Percentiles rank a stretch among this genome's conserved stretches.
Conservation (phyloP, 2,329 filamentous ascomycete genomes). For the Calonectria hawksworthii region DNA sequence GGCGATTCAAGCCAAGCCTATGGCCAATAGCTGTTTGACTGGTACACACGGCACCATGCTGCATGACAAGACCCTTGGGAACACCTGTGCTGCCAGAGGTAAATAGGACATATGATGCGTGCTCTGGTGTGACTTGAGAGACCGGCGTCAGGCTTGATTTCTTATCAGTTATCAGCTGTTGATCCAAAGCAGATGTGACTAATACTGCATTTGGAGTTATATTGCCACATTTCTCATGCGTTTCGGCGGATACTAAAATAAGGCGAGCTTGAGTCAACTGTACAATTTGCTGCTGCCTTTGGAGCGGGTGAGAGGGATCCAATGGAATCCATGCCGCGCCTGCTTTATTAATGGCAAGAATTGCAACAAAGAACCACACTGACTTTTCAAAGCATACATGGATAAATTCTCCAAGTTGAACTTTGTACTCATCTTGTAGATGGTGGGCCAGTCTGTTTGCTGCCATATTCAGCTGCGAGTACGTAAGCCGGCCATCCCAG, state of each 20-base stretch:
- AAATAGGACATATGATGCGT: slow-evolving; percentile 33
- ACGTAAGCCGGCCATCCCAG: slow-evolving; percentile 45
- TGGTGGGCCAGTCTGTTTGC: slow-evolving; percentile 13
- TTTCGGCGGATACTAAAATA: background rate
- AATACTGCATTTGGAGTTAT: background rate
- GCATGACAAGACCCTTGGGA: slow-evolving; percentile 42
- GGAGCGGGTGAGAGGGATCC: background rate
- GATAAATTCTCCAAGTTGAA: slow-evolving; percentile 12
- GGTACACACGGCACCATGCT: too few species aligned
- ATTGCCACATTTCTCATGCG: background rate
- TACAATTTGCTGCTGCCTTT: background rate
- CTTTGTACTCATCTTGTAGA: background rate
- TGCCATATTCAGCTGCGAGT: slow-evolving; percentile 20
- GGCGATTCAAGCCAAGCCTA: too few species aligned
- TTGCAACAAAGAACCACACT: slow-evolving; percentile 27
- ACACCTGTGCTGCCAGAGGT: slow-evolving; percentile 44
- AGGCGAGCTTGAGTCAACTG: background rate
- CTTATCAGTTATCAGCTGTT: background rate
- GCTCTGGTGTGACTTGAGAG: background rate
- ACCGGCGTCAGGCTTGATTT: background rate
- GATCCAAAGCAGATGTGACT: background rate
- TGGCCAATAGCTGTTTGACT: too few species aligned
- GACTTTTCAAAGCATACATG: slow-evolving; percentile 31
- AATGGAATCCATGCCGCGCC: slow-evolving; percentile 6
- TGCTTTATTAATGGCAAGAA: slow-evolving; percentile 1